Evolutionary conservation across 805 yeast genomes (phyloP), one percentile per base, ranked within the genome.

Genomic region (Ogataea populi-albae): DNA sequence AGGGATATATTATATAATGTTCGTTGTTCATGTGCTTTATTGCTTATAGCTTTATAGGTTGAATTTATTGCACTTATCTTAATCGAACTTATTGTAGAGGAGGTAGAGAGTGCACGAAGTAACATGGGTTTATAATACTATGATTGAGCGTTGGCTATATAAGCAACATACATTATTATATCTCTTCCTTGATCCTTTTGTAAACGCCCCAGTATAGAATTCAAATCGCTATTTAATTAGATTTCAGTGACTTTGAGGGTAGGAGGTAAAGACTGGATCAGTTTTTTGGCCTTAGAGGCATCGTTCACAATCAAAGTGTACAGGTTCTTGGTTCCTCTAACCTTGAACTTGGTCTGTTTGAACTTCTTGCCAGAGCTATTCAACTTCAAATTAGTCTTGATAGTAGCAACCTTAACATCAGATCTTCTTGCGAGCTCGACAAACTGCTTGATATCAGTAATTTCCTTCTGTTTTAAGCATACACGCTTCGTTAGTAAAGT

Each of bases 341-440:
- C 86, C 86, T 93, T 93, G 89, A 93, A 93, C 76, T 93, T 93
- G 77, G 96, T 88, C 75, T 85, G 93, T 75, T 84, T 83, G 81
- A 77, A 76, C 56, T 75, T 73, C 77, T 83, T 83, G 70, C 93
- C 94, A 69, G 73, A 73, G 57, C 83, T 76, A 75, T 79, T 81
- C 64, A 81, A 59, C 73, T 83, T 81, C 67, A 77, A 70, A 87
- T 87, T 87, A 75, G 82, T 80, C 83, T 93, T 93, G 79, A 93
- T 85, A 67, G 89, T 81, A 61, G 95, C 96, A 52, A 83, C 71
- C 73, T 79, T 79, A 66, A 93, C 87, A 80, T 89, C 98, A 64
- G 88, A 79, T 80, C 97, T 82, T 80, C 88, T 83, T 68, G 93
- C 87, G 70, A 88, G 81, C 76, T 86, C 95, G 70, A 93, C 86